These are phyloP conservation scores for Fomitopsis palustris DNA, from an alignment of 1,284 basidiomycete genomes.

Conservation along the genomic window DNA sequence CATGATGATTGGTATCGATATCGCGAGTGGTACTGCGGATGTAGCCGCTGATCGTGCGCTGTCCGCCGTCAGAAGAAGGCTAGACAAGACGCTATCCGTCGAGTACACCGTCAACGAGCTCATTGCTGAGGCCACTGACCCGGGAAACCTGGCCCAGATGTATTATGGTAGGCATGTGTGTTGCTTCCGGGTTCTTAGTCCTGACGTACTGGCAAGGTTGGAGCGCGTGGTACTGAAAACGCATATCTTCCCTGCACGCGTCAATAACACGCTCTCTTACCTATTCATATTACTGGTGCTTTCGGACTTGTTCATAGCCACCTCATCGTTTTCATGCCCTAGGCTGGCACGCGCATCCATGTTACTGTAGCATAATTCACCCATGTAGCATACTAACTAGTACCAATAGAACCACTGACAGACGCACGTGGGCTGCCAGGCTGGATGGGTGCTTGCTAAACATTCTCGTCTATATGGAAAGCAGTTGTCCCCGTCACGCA, in stretches of 20 bases:
- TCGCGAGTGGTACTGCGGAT: slow-evolving; percentile 63
- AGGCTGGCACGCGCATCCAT: neutral
- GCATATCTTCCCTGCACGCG: neutral
- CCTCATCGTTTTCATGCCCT: too few species aligned
- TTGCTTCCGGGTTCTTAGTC: neutral
- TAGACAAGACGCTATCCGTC: slow-evolving; percentile 83
- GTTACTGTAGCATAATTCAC: neutral
- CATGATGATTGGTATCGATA: slow-evolving; percentile 51
- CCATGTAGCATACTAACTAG: neutral
- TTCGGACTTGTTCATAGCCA: too few species aligned
- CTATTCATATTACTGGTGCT: too few species aligned
- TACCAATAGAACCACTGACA: too few species aligned
- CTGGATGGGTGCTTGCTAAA: neutral
- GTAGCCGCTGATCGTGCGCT: slow-evolving; percentile 92
- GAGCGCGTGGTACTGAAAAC: slow-evolving; percentile 14
- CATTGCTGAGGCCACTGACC: slow-evolving; percentile 85
- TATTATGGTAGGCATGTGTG: slow-evolving; percentile 59
- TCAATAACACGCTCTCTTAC: too few species aligned
- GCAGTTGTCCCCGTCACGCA: neutral
- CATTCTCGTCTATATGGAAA: slow-evolving; percentile 6
- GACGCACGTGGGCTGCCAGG: neutral
- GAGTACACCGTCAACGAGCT: slow-evolving; percentile 94
- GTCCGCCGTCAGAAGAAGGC: slow-evolving; percentile 72
- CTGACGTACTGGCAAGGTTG: slow-evolving; percentile 11
- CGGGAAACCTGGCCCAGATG: slow-evolving; percentile 74